A percentile compares a stretch with the other conserved stretches of the same genome.
Evolutionary conservation across 164 flowering plant species (phyloP).

Genomic region (Echeveria elegans): DNA sequence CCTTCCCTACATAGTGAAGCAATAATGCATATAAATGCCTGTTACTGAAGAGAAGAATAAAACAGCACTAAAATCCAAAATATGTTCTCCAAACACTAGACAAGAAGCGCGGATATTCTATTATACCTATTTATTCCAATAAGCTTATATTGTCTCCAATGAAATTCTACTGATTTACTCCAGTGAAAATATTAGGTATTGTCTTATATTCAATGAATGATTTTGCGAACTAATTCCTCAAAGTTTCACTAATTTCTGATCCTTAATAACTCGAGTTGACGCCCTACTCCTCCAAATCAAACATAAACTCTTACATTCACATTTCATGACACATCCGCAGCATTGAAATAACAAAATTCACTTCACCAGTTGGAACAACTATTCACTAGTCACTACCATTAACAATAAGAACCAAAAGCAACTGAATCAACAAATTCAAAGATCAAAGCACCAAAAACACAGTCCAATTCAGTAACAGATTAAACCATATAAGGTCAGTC

Average conservation of each 20-base stretch:
- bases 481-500: no score
- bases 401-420: not conserved
- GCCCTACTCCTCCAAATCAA: no score
- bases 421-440: not conserved
- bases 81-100: not conserved
- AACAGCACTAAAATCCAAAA: not conserved
- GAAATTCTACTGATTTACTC: no score
- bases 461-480: not conserved
- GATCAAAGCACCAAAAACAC: not conserved
- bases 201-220: not conserved
- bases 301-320: not conserved
- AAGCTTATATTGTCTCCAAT: not conserved
- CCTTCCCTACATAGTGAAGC: conserved; percentile 47
- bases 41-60: not conserved
- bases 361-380: not conserved
- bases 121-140: not conserved
- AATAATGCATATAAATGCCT: not conserved
- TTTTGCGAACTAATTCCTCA: no score
- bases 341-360: not conserved
- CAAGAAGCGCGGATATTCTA: not conserved
- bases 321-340: not conserved
- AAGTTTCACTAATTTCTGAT: no score
- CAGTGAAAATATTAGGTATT: not conserved
- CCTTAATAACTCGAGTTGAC: no score
- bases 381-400: not conserved